phyloP scores from a whole-genome alignment of 2,329 filamentous ascomycete genomes.

The Lasiodiplodia theobromae region DNA sequence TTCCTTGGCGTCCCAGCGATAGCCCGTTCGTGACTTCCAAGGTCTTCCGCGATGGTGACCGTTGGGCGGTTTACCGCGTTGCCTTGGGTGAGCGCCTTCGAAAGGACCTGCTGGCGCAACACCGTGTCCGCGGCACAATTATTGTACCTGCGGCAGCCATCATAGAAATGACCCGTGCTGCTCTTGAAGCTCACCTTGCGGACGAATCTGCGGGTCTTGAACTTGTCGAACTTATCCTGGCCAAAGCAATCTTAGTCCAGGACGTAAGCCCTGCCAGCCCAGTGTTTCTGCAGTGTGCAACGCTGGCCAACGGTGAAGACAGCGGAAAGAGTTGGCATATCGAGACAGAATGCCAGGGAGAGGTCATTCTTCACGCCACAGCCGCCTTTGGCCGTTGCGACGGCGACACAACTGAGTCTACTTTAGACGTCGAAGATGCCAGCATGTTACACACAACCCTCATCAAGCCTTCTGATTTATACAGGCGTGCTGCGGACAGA shows the following conservation, averaged over 20 bases:
- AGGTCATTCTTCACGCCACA: neutral
- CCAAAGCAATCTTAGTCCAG: too few relatives aligned
- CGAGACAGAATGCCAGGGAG: neutral
- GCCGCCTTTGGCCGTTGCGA: neutral
- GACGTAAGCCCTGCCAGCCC: too few relatives aligned
- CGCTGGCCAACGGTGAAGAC: too few relatives aligned
- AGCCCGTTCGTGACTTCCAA: neutral
- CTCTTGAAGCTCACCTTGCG: neutral
- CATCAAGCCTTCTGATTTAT: neutral
- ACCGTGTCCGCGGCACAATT: neutral
- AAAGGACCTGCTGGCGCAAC: neutral
- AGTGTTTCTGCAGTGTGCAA: too few relatives aligned
- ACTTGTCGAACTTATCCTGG: too few relatives aligned
- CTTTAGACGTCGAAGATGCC: neutral
- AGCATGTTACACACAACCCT: neutral
- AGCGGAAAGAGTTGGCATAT: neutral
- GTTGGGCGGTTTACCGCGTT: neutral
- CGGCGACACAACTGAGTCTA: neutral
- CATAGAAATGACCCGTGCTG: neutral
- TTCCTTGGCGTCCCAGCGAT: conserved; percentile 2
- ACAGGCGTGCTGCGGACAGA: neutral
- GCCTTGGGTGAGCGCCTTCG: neutral
- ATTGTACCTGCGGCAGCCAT: neutral
- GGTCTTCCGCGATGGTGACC: neutral
- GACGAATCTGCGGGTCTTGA: too few relatives aligned